A percentile compares a stretch with the other conserved stretches of the same genome.
phyloP scores from a whole-genome alignment of 2,329 filamentous ascomycete genomes.

The Fusarium euwallaceae region DNA sequence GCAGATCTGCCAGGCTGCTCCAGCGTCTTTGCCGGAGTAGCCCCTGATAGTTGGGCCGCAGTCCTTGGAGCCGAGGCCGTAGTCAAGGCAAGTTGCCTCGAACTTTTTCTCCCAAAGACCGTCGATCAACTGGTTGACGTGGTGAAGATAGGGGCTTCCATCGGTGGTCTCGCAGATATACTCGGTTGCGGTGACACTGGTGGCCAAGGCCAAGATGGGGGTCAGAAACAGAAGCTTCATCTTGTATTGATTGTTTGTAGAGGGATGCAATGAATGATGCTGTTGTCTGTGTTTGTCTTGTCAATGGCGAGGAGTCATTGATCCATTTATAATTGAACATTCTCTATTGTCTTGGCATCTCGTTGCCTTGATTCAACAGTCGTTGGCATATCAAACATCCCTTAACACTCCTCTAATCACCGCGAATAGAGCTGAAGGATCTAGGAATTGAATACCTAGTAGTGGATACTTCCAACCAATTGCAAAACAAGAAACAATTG shows the following conservation, averaged over 20 bases:
- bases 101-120: background rate
- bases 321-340: background rate
- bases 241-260: background rate
- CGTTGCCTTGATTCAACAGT: background rate
- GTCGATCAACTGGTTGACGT: background rate
- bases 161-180: conserved; percentile 3
- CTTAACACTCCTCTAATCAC: background rate
- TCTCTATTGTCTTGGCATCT: background rate
- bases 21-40: background rate
- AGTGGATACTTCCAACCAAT: background rate
- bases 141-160: conserved; percentile 3
- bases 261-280: background rate
- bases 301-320: background rate
- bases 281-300: background rate
- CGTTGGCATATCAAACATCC: background rate
- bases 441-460: background rate
- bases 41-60: background rate
- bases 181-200: background rate
- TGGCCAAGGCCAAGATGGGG: background rate
- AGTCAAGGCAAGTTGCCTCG: background rate
- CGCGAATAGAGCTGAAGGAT: background rate
- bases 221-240: background rate
- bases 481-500: background rate
- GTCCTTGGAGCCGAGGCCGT: background rate
- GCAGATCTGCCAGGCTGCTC: conserved; percentile 4